phyloP scores from a whole-genome alignment of 441 rosid genomes.

The Melastoma candidum region DNA sequence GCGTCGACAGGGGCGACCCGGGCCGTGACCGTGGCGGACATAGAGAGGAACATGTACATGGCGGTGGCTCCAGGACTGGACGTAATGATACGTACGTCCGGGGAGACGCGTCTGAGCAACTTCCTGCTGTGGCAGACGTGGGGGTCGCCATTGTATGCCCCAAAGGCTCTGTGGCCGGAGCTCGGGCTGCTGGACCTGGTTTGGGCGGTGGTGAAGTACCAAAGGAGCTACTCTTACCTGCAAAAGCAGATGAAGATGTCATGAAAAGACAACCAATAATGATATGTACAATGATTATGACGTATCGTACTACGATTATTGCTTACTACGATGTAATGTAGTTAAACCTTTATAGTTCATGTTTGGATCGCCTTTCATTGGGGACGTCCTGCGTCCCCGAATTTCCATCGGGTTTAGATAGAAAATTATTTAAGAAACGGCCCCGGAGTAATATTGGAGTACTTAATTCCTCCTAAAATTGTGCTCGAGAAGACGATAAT shows the following conservation, averaged over 20 bases:
- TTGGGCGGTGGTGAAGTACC: slow-evolving; percentile 17
- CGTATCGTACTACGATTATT: too few species aligned
- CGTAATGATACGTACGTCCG: slow-evolving; percentile 15
- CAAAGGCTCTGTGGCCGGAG: slow-evolving; percentile 18
- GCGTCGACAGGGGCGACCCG: too few species aligned
- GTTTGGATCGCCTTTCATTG: too few species aligned
- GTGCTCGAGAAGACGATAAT: too few species aligned
- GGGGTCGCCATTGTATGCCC: slow-evolving; percentile 14
- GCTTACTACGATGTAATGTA: too few species aligned
- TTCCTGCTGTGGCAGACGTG: slow-evolving; percentile 24
- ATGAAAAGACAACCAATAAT: background rate
- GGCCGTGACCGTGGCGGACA: slow-evolving; percentile 2
- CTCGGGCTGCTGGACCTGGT: slow-evolving; percentile 17
- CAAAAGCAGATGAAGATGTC: slow-evolving; percentile 17
- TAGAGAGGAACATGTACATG: slow-evolving; percentile 18
- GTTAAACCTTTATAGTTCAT: too few species aligned
- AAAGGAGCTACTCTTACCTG: slow-evolving; percentile 12
- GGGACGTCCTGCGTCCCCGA: too few species aligned
- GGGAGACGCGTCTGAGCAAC: slow-evolving; percentile 22
- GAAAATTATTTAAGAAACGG: too few species aligned
- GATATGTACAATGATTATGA: too few species aligned
- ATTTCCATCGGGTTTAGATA: too few species aligned
- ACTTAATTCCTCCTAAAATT: too few species aligned
- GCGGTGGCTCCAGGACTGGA: slow-evolving; percentile 14
- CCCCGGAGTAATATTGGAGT: too few species aligned